Conservation (phyloP, 192 early-diverging fungal genomes). For the Allomyces macrogynus region DNA sequence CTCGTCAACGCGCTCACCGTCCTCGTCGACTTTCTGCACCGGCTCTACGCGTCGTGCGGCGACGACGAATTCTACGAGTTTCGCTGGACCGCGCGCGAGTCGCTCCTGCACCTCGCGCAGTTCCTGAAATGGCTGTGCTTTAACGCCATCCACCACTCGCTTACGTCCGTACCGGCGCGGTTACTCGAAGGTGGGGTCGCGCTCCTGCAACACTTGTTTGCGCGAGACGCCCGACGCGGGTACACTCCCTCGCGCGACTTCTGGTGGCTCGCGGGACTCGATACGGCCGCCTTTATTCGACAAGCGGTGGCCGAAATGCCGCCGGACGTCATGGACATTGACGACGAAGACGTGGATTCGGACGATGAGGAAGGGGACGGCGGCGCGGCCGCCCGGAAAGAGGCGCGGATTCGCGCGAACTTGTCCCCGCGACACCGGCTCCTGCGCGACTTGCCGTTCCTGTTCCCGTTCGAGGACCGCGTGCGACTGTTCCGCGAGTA, state of each 20-base stretch:
- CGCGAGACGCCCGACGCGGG: slow-evolving; percentile 22
- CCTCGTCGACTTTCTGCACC: neutral
- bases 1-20: neutral
- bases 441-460: slow-evolving; percentile 70
- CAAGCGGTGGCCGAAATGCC: slow-evolving; percentile 30
- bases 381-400: slow-evolving; percentile 6
- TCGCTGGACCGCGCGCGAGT: slow-evolving; percentile 6
- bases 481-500: slow-evolving; percentile 65
- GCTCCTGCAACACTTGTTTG: neutral
- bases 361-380: slow-evolving; percentile 5
- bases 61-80: slow-evolving; percentile 14
- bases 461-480: slow-evolving; percentile 75
- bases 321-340: slow-evolving; percentile 16
- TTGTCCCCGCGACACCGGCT: slow-evolving; percentile 33
- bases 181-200: neutral
- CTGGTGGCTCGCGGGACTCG: slow-evolving; percentile 34
- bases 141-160: neutral
- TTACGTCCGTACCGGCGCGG: neutral
- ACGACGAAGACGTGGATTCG: slow-evolving; percentile 1
- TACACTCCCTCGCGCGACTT: slow-evolving; percentile 50
- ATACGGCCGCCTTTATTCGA: slow-evolving; percentile 32
- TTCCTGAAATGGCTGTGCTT: neutral
- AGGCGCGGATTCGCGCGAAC: slow-evolving; percentile 12
- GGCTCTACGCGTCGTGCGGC: neutral
- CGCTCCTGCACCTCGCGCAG: slow-evolving; percentile 22